Conservation (phyloP, 2,329 filamentous ascomycete genomes). For the Trichophyton schoenleinii region DNA sequence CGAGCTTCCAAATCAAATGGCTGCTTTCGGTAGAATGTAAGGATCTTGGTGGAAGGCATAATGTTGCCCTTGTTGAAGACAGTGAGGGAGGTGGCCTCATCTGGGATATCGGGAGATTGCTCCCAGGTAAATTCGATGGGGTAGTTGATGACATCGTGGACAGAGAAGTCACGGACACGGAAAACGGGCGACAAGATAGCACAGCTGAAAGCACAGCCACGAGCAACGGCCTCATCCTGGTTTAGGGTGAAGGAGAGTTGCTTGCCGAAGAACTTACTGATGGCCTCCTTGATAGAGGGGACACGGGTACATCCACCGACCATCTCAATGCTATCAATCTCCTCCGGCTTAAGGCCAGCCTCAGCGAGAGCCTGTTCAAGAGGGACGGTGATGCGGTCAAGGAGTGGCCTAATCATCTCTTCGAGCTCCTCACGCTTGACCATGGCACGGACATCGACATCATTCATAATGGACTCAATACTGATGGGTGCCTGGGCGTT, state of each 20-base stretch:
- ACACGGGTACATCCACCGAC: conserved; percentile 92
- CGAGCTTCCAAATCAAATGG: conserved; percentile 91
- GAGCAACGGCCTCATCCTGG: conserved; percentile 91
- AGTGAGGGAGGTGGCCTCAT: conserved; percentile 92
- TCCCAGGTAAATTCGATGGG: conserved; percentile 99
- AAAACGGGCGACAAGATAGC: conserved; percentile 95
- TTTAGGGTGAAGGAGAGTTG: conserved; percentile 89
- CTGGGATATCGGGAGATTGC: conserved; percentile 93
- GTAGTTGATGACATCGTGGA: conserved; percentile 96
- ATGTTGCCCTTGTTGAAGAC: conserved; percentile 97
- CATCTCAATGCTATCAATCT: conserved; percentile 88
- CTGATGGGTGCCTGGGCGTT: conserved; percentile 87
- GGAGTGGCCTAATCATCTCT: conserved; percentile 71
- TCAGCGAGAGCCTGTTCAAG: conserved; percentile 90
- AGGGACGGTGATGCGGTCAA: conserved; percentile 58
- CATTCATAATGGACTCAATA: conserved; percentile 98
- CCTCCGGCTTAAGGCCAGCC: conserved; percentile 77
- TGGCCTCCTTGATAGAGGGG: conserved; percentile 77
- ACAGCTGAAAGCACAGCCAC: conserved; percentile 93
- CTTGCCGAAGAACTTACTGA: conserved; percentile 88
- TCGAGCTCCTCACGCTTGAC: conserved; percentile 92
- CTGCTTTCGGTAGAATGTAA: conserved; percentile 98
- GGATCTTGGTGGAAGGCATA: conserved; percentile 95
- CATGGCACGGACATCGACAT: conserved; percentile 78
- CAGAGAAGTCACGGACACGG: conserved; percentile 93